Conservation (phyloP, 371 early-diverging fungal genomes). For the Apophysomyces elegans region DNA sequence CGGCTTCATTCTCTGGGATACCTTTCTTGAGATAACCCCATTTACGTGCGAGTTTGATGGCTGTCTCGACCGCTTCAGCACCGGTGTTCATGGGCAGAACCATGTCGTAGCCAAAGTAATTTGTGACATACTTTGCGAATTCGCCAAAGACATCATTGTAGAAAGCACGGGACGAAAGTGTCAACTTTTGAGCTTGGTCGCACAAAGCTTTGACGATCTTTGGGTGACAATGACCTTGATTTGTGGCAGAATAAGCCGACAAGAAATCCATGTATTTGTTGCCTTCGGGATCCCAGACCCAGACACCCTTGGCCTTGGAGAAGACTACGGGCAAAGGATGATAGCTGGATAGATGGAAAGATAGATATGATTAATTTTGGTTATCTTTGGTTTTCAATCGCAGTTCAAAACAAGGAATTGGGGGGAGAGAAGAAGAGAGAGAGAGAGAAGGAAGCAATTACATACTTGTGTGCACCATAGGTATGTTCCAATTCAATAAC, state of each 20-base stretch:
- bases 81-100: constrained; percentile 98
- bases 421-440: too few species aligned
- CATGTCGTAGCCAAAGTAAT: constrained; percentile 97
- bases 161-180: constrained; percentile 94
- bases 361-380: background rate
- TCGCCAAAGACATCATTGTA: constrained; percentile 92
- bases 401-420: background rate
- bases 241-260: constrained; percentile 96
- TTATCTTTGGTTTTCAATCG: constrained; percentile 1
- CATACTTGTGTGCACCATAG: constrained; percentile 20
- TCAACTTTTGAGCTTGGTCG: constrained; percentile 85
- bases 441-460: background rate
- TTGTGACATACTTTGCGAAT: constrained; percentile 90
- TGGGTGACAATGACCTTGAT: constrained; percentile 98
- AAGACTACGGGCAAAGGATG: constrained; percentile 97
- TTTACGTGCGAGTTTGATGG: constrained; percentile 96
- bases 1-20: constrained; percentile 81
- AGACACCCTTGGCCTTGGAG: constrained; percentile 84
- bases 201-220: constrained; percentile 91
- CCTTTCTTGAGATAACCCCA: constrained; percentile 96
- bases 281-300: constrained; percentile 97
- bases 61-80: constrained; percentile 98
- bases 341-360: constrained; percentile 63
- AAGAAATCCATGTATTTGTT: constrained; percentile 95
- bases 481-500: constrained; percentile 15